Conservation (phyloP, 306 rosid species). For the Corylus heterophylla region DNA sequence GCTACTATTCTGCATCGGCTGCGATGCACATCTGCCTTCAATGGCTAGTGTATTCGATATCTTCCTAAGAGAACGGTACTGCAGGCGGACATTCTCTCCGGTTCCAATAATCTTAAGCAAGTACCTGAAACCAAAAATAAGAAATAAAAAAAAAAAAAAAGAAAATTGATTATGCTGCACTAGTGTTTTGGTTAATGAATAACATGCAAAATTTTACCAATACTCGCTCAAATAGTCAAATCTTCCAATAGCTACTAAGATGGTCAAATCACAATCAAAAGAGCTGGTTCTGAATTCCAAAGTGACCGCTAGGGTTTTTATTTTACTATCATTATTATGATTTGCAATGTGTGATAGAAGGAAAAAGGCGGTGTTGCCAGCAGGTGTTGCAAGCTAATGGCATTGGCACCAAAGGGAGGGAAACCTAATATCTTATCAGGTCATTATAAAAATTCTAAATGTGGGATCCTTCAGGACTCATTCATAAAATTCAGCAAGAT, state of each 20-base stretch:
- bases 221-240: not conserved
- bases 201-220: not conserved
- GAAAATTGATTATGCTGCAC: not conserved
- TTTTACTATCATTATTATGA: not conserved
- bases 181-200: not conserved
- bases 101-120: conserved; percentile 81
- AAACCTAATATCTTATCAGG: not conserved
- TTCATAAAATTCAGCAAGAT: too few species aligned
- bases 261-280: not conserved
- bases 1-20: conserved; percentile 63
- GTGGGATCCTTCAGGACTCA: too few species aligned
- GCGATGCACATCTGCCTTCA: conserved; percentile 48
- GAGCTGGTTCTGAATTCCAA: not conserved
- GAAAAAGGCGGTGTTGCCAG: too few species aligned
- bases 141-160: not conserved
- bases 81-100: conserved; percentile 90
- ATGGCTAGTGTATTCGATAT: conserved; percentile 41
- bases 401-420: not conserved
- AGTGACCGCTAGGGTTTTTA: not conserved
- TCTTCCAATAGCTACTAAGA: not conserved
- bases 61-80: conserved; percentile 94
- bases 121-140: conserved; percentile 59
- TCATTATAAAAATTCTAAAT: too few species aligned
- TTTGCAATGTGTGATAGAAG: too few species aligned
- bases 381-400: not conserved